A percentile compares a stretch with the other conserved stretches of the same genome.
These are phyloP conservation scores for Phytopythium vexans DNA, from an alignment of 352 stramenopile genomes.

Conservation along the genomic window DNA sequence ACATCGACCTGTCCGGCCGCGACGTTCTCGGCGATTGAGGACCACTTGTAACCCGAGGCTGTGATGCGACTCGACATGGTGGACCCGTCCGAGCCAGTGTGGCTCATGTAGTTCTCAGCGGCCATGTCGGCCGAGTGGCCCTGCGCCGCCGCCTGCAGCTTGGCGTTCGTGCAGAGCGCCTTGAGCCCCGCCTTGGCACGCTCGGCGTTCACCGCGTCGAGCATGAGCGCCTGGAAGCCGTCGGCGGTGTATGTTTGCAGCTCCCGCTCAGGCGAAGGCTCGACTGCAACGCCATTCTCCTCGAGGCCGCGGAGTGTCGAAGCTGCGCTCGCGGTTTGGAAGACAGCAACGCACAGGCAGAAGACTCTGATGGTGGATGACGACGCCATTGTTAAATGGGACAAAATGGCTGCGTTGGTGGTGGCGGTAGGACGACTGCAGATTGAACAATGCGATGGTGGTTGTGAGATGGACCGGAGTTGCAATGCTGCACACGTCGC, in stretches of 20 bases:
- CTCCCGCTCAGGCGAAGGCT: conserved; percentile 2
- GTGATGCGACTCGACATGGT: conserved; percentile 39
- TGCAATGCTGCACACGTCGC: no score
- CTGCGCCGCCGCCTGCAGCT: conserved; percentile 20
- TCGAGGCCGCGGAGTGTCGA: background rate
- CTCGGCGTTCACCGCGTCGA: conserved; percentile 46
- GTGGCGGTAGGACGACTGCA: no score
- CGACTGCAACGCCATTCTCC: background rate
- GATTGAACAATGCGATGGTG: no score
- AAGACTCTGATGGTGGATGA: background rate
- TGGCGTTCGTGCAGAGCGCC: conserved; percentile 32
- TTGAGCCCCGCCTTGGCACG: conserved; percentile 23
- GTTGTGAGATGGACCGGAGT: no score
- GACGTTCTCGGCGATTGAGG: conserved; percentile 52
- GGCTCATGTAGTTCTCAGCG: conserved; percentile 40
- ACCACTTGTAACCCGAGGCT: conserved; percentile 36
- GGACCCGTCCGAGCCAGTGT: conserved; percentile 40
- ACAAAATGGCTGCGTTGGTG: no score
- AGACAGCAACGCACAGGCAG: background rate
- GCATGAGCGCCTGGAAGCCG: conserved; percentile 25
- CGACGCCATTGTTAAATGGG: background rate
- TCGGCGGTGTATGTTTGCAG: conserved; percentile 16
- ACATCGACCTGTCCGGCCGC: conserved; percentile 40
- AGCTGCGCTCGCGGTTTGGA: background rate
- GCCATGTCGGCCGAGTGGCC: conserved; percentile 38